Evolutionary conservation across 2,329 filamentous ascomycete genomes (phyloP).

Genomic region (Torrubiella hemipterigena): DNA sequence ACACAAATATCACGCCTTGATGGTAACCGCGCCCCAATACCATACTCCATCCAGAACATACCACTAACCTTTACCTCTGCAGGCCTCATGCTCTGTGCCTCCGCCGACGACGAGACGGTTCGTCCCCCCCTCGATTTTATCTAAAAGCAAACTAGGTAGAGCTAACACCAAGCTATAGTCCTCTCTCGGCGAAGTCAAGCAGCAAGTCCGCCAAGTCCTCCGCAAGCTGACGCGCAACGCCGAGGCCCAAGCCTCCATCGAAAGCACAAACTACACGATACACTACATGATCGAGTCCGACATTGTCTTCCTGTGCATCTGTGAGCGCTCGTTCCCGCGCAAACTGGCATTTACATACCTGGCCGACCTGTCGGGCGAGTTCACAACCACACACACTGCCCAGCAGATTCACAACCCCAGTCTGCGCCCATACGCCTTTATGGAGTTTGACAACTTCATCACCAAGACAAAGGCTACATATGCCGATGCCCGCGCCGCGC

Average conservation of each 20-base stretch:
- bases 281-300: slow-evolving; percentile 81
- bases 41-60: slow-evolving; percentile 1
- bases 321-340: slow-evolving; percentile 86
- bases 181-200: slow-evolving; percentile 77
- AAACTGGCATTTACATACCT: slow-evolving; percentile 99
- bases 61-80: slow-evolving; percentile 11
- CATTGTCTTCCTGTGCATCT: slow-evolving; percentile 87
- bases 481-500: slow-evolving; percentile 78
- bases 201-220: slow-evolving; percentile 81
- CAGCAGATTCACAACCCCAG: slow-evolving; percentile 60
- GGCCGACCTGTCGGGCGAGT: slow-evolving; percentile 80
- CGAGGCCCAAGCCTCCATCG: slow-evolving; percentile 84
- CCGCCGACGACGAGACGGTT: slow-evolving; percentile 80
- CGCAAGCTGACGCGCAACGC: slow-evolving; percentile 80
- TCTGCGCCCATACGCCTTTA: slow-evolving; percentile 87
- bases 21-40: slow-evolving; percentile 37
- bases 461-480: slow-evolving; percentile 86
- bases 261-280: slow-evolving; percentile 68
- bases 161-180: slow-evolving; percentile 41
- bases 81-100: slow-evolving; percentile 93
- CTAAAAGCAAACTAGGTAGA: slow-evolving; percentile 18
- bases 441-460: slow-evolving; percentile 98
- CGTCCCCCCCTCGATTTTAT: slow-evolving; percentile 6
- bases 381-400: slow-evolving; percentile 70
- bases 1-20: slow-evolving; percentile 92